Evolutionary conservation across 1,284 basidiomycete species (phyloP).

Genomic region (Butyriboletus appendiculatus): DNA sequence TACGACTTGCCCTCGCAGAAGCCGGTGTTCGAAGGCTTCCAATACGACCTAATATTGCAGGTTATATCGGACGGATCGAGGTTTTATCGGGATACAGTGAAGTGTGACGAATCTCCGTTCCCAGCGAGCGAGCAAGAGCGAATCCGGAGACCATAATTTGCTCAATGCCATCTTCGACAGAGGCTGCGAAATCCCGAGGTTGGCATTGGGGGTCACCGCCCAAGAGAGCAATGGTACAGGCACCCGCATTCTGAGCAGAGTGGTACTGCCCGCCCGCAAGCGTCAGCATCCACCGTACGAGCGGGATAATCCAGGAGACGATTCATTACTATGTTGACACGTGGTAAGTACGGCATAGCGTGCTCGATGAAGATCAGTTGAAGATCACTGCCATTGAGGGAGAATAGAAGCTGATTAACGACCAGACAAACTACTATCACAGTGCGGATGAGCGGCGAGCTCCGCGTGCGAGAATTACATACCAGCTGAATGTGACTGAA

Average conservation of each 20-base stretch:
- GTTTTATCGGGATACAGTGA: conserved; percentile 17
- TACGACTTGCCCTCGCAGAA: conserved; percentile 17
- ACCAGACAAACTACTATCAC: conserved; percentile 6
- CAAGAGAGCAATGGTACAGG: neutral
- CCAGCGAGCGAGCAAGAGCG: conserved; percentile 28
- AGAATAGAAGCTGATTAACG: conserved; percentile 31
- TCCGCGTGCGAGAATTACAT: neutral
- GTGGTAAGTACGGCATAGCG: conserved; percentile 20
- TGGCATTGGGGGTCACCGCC: neutral
- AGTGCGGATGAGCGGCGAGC: conserved; percentile 1
- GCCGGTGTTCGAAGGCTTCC: conserved; percentile 21
- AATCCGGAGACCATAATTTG: conserved; percentile 20
- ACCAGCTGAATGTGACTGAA: neutral
- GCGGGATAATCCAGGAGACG: neutral
- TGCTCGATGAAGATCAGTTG: conserved; percentile 30
- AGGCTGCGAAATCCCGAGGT: neutral
- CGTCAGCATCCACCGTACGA: neutral
- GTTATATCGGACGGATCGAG: conserved; percentile 26
- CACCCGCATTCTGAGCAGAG: neutral
- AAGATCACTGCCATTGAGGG: conserved; percentile 32
- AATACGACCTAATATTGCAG: conserved; percentile 21
- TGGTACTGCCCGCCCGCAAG: neutral
- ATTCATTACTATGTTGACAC: conserved; percentile 10
- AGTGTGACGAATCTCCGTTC: conserved; percentile 29
- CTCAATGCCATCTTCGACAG: conserved; percentile 9